These are phyloP conservation scores for Neospermospora avenae DNA, from an alignment of 2,329 filamentous ascomycete genomes.

Conservation along the genomic window DNA sequence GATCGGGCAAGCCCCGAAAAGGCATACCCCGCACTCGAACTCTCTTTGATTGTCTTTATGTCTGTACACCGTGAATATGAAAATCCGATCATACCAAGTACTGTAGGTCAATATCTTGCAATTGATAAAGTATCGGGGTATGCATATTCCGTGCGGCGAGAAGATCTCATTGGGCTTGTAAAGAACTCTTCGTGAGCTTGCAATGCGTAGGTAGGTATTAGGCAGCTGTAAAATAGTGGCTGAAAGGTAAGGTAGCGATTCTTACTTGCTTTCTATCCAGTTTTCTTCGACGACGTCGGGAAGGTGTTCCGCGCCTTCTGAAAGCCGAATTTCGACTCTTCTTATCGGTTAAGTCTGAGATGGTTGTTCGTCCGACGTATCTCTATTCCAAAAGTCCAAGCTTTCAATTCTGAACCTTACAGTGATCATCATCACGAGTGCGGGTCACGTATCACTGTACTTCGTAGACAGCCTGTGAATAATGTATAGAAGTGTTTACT, in stretches of 20 bases:
- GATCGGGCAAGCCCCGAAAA: not conserved
- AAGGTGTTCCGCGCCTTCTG: too few relatives aligned
- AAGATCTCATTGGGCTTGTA: not conserved
- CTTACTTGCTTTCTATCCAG: not conserved
- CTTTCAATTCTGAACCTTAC: constrained; percentile 8
- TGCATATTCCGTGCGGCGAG: not conserved
- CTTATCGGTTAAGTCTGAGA: not conserved
- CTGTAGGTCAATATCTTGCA: too few relatives aligned
- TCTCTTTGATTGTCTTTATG: not conserved
- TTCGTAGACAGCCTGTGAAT: too few relatives aligned
- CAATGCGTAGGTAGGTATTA: too few relatives aligned
- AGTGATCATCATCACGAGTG: constrained; percentile 12
- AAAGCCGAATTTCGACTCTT: not conserved
- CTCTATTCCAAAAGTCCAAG: constrained; percentile 7
- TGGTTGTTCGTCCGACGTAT: not conserved
- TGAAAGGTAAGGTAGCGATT: not conserved
- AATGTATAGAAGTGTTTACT: too few relatives aligned
- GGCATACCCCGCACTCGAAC: not conserved
- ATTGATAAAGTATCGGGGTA: not conserved
- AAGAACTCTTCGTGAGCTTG: not conserved
- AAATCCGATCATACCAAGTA: too few relatives aligned
- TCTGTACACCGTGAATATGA: not conserved
- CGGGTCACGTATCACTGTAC: constrained; percentile 6
- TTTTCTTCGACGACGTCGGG: too few relatives aligned
- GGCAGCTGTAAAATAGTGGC: not conserved